phyloP scores from a whole-genome alignment of 495 filamentous ascomycete genomes.

The Xanthoparmelia taractica region DNA sequence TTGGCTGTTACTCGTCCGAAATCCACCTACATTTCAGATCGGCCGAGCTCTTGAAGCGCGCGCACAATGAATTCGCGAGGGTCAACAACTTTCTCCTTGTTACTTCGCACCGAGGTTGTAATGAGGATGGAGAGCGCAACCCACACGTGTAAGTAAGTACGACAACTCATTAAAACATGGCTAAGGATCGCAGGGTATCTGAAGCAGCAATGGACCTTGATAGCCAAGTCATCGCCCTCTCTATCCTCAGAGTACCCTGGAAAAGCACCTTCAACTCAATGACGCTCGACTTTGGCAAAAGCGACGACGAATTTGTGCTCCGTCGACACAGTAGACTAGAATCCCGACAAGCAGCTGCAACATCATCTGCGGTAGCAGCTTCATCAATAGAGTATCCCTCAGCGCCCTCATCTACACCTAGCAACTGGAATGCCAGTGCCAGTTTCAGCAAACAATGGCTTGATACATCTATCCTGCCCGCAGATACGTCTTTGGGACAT shows the following conservation, averaged over 20 bases:
- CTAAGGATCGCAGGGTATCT: constrained; percentile 17
- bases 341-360: constrained; percentile 13
- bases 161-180: not conserved
- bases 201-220: not conserved
- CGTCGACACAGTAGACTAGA: constrained; percentile 11
- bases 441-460: constrained; percentile 15
- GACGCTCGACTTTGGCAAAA: constrained; percentile 23
- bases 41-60: not conserved
- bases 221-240: constrained; percentile 15
- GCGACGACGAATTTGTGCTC: constrained; percentile 8
- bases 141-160: constrained; percentile 25
- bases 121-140: constrained; percentile 27
- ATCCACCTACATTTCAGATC: constrained; percentile 24
- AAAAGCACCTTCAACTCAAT: constrained; percentile 22
- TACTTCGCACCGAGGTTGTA: constrained; percentile 31
- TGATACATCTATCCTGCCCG: constrained; percentile 22
- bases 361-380: constrained; percentile 8
- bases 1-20: constrained; percentile 22
- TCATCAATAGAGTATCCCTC: constrained; percentile 8
- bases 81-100: constrained; percentile 24
- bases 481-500: constrained; percentile 11
- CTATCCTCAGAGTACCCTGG: constrained; percentile 17
- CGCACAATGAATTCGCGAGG: constrained; percentile 6
- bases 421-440: constrained; percentile 9
- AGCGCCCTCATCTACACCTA: constrained; percentile 18